Base-by-base conservation (phyloP, 345 rosid genomes). In the Ceriops tagal region DNA sequence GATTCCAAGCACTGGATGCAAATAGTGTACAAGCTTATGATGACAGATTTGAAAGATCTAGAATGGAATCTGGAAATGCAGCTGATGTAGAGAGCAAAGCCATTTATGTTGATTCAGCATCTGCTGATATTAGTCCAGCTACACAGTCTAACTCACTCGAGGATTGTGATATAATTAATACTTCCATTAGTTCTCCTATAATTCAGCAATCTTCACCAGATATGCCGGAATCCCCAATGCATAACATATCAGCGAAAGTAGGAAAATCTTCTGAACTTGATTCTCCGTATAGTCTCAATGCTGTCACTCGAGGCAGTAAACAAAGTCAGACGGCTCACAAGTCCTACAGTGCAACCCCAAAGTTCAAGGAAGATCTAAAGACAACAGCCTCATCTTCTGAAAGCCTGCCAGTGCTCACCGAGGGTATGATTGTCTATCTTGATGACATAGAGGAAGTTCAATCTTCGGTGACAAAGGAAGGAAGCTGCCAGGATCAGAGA, bases 391-490 rank as follows among this genome's bases (percentile, higher is more conserved):
- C 86, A 15, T 80, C 85, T 53, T 67, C 84, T 15, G 88, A 80
- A 71, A 79, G 80, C 73, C 70, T 71, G 53, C 75, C 81, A 26
- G 83, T 61, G 69, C 61, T 79, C 61, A 55, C 51, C 0, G 84
- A 71, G 20, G 80, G 75, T 46, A 75, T 64, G 65, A 67, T 86
- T 20, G 79, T 81, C 26, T 85, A 82, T 63, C 79, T 87, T 6
- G 89, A 87, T 31, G 87, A 83, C 47, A 67, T 85, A 57, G 87
- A 81, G 72, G 95, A 89, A 75, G 65, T 86, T 49, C 71, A 56
- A 49, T 77, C 80, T 59, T 58, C 84, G 22, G 46, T 18, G 21
- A 10, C 47, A 13, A 64, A 65, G 47, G 76, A 82, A 49, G 79
- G 53, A 65, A 68, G 70, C 71, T 55, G 20, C 31, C 86, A 83